Evolutionary conservation across 1,284 basidiomycete species (phyloP).

Genomic region (Irpex lacteus): DNA sequence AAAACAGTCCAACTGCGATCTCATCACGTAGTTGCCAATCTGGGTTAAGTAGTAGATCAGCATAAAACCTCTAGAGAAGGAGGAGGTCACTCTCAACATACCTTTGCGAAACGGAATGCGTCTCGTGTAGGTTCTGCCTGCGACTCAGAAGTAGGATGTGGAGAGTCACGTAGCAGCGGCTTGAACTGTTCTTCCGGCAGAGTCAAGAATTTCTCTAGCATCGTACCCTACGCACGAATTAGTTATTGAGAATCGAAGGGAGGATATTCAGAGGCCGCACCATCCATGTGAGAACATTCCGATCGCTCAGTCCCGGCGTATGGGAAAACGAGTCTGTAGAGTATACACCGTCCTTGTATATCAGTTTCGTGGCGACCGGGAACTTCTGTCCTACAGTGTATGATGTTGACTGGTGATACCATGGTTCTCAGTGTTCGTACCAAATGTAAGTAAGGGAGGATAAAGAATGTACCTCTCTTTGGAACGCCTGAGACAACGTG

Average conservation of each 20-base stretch:
- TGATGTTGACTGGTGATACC: slow-evolving; percentile 8
- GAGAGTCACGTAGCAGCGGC: slow-evolving; percentile 50
- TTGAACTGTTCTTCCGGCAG: slow-evolving; percentile 64
- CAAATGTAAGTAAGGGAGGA: background rate
- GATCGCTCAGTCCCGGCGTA: slow-evolving; percentile 44
- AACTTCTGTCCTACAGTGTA: slow-evolving; percentile 85
- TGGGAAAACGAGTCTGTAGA: slow-evolving; percentile 74
- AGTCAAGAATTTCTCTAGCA: slow-evolving; percentile 90
- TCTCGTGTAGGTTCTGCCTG: slow-evolving; percentile 45
- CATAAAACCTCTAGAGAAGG: background rate
- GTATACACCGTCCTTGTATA: slow-evolving; percentile 68
- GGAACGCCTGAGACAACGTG: slow-evolving; percentile 58
- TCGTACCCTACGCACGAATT: slow-evolving; percentile 62
- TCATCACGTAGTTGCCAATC: slow-evolving; percentile 83
- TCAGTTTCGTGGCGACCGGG: slow-evolving; percentile 72
- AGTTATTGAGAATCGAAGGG: too few species aligned
- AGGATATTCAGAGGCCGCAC: slow-evolving; percentile 36
- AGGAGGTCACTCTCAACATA: background rate
- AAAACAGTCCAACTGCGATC: slow-evolving; percentile 91
- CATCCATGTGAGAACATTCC: slow-evolving; percentile 81
- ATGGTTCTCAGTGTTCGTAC: background rate
- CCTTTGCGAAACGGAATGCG: slow-evolving; percentile 84
- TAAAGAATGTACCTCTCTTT: slow-evolving; percentile 47
- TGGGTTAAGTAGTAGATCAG: slow-evolving; percentile 27
- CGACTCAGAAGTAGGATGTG: slow-evolving; percentile 26